Base-by-base conservation (phyloP, 2,329 filamentous ascomycete genomes). In the Bisporella sp. region DNA sequence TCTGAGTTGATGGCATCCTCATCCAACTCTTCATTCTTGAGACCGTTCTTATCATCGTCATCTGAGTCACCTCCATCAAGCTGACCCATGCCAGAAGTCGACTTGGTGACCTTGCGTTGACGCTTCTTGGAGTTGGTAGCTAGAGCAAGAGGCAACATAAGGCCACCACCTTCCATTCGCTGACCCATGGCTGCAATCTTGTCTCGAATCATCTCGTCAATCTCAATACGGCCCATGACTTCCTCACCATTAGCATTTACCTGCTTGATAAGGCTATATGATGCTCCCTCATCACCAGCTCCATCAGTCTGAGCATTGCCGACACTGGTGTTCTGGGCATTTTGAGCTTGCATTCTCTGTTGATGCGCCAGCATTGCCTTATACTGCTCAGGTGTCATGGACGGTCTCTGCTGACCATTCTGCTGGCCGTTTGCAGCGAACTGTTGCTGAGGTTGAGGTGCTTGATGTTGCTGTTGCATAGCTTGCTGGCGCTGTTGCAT, bases 1-100 rank as follows among this genome's bases (percentile, higher is more conserved):
- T 99, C 93, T 0, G 93, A 97, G 69, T 99, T 99, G 72, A 99
- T 99, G 1, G 92, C 93, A 67, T 99, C 91, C 58, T 96, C 92
- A 57, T 96, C 91, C 9, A 82, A 71, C 47, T 81, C 81, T 29
- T 77, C 71, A 51, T 79, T 75, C 35, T 80, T 64, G 3, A 60
- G 76, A 42, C 79, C 80, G 42, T 82, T 81, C 5, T 79, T 73
- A 28, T 81, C 80, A 39, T 75, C 73, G 4, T 84, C 86, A 59
- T 82, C 78, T 47, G 73, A 73, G n/a, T 37, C 35, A 11, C 66
- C 62, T 13, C 76, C 78, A 64, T 92, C 85, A 47, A 78, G 76
- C 53, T 84, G 78, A 32, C 67, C 59, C 7, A 69, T 54, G 6
- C 54, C 54, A 40, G 41, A 52, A 43, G 45, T 47, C 46, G 52